Evolutionary conservation across 805 yeast species (phyloP).

Genomic region (Hanseniaspora guilliermondii): DNA sequence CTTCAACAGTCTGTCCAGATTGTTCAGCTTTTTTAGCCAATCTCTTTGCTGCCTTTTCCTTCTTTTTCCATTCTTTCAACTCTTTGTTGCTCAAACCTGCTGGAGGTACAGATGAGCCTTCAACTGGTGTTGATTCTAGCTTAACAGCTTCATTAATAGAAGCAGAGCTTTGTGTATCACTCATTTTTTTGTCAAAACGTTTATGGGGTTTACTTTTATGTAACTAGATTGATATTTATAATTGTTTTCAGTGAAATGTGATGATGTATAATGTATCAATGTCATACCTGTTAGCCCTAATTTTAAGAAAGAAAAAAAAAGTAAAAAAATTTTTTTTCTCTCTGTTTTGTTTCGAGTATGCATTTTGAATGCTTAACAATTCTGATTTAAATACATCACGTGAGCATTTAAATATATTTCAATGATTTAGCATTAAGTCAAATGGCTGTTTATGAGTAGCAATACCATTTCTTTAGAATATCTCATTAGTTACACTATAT

Average conservation of each 20-base stretch:
- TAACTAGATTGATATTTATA: no score
- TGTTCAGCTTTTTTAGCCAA: constrained; percentile 67
- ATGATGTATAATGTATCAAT: background rate
- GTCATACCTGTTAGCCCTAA: background rate
- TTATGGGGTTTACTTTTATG: no score
- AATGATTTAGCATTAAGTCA: no score
- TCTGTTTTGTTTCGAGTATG: no score
- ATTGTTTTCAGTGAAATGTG: background rate
- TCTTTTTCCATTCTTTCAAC: constrained; percentile 75
- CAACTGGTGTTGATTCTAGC: background rate
- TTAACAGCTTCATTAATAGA: background rate
- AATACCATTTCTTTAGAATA: no score
- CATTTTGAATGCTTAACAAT: background rate
- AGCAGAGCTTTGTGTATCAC: background rate
- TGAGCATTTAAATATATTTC: background rate
- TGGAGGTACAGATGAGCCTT: constrained; percentile 10
- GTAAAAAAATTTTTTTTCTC: background rate
- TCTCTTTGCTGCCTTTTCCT: constrained; percentile 83
- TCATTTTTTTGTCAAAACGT: background rate
- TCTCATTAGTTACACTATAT: no score
- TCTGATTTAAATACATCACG: background rate
- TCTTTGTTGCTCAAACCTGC: constrained; percentile 56
- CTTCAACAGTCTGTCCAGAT: constrained; percentile 39
- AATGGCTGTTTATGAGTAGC: no score
- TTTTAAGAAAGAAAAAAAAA: no score